These are phyloP conservation scores for Fusarium redolens DNA, from an alignment of 2,329 filamentous ascomycete genomes.

Conservation along the genomic window DNA sequence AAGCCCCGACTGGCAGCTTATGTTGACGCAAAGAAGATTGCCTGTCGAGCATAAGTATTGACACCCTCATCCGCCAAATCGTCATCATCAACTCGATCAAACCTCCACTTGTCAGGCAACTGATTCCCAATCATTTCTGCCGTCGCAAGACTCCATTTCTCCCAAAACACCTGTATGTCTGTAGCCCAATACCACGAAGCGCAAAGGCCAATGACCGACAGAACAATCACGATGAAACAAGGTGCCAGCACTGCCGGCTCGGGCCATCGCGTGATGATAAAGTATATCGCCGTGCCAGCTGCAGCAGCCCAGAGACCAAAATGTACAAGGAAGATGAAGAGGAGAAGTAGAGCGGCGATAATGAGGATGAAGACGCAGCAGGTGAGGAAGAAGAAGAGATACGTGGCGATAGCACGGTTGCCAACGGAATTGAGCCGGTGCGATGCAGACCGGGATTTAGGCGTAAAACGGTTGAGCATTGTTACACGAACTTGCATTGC, in stretches of 20 bases:
- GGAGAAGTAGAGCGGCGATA: fast-evolving
- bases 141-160: background rate
- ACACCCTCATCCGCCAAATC: slow-evolving; percentile 23
- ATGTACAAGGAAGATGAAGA: slow-evolving; percentile 6
- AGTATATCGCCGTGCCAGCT: slow-evolving; percentile 39
- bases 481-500: slow-evolving; percentile 38
- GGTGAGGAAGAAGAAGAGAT: background rate
- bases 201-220: slow-evolving; percentile 22
- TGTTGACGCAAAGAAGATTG: slow-evolving; percentile 9
- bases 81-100: slow-evolving; percentile 29
- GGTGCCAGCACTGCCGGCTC: slow-evolving; percentile 41
- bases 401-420: slow-evolving; percentile 44
- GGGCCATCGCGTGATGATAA: slow-evolving; percentile 46
- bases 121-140: background rate
- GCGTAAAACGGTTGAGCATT: slow-evolving; percentile 45
- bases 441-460: slow-evolving; percentile 34
- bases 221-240: slow-evolving; percentile 37
- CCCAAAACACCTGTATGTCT: background rate
- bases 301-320: slow-evolving; percentile 38
- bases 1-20: background rate
- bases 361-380: slow-evolving; percentile 2
- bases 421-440: slow-evolving; percentile 42
- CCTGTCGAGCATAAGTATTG: slow-evolving; percentile 48
- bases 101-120: slow-evolving; percentile 15
- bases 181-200: slow-evolving; percentile 18